Evolutionary conservation across 352 stramenopile genomes (phyloP).

Genomic region (Phytophthora rubi): DNA sequence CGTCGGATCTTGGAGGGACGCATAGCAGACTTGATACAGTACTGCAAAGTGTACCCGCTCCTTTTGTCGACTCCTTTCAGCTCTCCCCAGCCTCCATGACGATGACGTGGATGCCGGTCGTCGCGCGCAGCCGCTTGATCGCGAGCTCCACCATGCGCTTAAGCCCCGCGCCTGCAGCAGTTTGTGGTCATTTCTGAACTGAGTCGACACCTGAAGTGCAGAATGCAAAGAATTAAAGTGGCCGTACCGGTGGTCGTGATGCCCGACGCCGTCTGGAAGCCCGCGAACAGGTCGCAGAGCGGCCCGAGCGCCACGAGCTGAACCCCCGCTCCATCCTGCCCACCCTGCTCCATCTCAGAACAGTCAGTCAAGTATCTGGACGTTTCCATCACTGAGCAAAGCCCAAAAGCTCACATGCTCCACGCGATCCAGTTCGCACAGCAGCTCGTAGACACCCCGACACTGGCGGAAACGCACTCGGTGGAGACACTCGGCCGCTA

Average conservation of each 20-base stretch:
- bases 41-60: no score
- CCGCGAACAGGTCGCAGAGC: slow-evolving; percentile 42
- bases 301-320: slow-evolving; percentile 41
- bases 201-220: slow-evolving; percentile 10
- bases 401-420: slow-evolving; percentile 21
- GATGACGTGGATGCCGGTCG: slow-evolving; percentile 27
- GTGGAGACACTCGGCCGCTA: slow-evolving; percentile 32
- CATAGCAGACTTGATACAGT: no score
- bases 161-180: slow-evolving; percentile 43
- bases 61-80: neutral
- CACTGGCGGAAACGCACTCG: slow-evolving; percentile 44
- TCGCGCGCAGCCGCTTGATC: slow-evolving; percentile 47
- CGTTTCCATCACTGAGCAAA: slow-evolving; percentile 13
- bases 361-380: slow-evolving; percentile 14
- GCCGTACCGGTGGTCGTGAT: slow-evolving; percentile 43
- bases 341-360: slow-evolving; percentile 20
- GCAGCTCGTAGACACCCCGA: slow-evolving; percentile 42
- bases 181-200: neutral
- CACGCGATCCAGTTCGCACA: slow-evolving; percentile 41
- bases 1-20: no score
- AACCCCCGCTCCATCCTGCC: slow-evolving; percentile 15
- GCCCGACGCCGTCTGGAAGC: slow-evolving; percentile 42
- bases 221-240: neutral
- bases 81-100: slow-evolving; percentile 24
- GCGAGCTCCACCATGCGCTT: slow-evolving; percentile 65